phyloP scores from a whole-genome alignment of 2,329 filamentous ascomycete species.

The Fusarium begoniae region DNA sequence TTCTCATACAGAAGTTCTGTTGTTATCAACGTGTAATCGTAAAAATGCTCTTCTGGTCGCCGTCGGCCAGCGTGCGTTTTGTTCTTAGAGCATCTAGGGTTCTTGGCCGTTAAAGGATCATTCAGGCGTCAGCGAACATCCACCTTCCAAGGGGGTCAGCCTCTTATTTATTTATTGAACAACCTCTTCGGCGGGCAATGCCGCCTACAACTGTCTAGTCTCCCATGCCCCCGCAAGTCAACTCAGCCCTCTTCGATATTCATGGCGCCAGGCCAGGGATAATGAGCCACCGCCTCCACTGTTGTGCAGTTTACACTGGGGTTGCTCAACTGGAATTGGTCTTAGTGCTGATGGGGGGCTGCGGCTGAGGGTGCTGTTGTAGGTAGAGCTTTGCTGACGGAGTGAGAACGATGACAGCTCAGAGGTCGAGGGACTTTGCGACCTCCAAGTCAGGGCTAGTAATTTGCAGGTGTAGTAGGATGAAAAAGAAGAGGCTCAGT shows the following conservation, averaged over 20 bases:
- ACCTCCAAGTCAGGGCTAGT: not conserved
- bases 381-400: conserved; percentile 31
- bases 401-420: conserved; percentile 15
- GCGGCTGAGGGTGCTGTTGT: conserved; percentile 36
- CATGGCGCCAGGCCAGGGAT: conserved; percentile 36
- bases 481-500: not conserved
- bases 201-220: conserved; percentile 18
- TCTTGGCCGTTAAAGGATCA: conserved; percentile 2
- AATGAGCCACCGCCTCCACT: conserved; percentile 40
- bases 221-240: conserved; percentile 30
- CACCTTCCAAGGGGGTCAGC: conserved; percentile 9
- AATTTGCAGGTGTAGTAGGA: not conserved
- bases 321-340: conserved; percentile 32
- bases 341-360: conserved; percentile 42
- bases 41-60: not conserved
- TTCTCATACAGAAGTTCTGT: conserved; percentile 11
- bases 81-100: conserved; percentile 16
- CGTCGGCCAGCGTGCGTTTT: conserved; percentile 22
- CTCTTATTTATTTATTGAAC: conserved; percentile 29
- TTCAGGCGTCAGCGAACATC: conserved; percentile 7
- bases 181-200: conserved; percentile 1
- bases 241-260: conserved; percentile 38
- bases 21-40: conserved; percentile 5
- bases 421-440: conserved; percentile 21
- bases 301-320: conserved; percentile 24